Evolutionary conservation across 371 early-diverging fungal genomes (phyloP), one percentile per base, ranked within the genome.

Genomic region (Zychaea mexicana): DNA sequence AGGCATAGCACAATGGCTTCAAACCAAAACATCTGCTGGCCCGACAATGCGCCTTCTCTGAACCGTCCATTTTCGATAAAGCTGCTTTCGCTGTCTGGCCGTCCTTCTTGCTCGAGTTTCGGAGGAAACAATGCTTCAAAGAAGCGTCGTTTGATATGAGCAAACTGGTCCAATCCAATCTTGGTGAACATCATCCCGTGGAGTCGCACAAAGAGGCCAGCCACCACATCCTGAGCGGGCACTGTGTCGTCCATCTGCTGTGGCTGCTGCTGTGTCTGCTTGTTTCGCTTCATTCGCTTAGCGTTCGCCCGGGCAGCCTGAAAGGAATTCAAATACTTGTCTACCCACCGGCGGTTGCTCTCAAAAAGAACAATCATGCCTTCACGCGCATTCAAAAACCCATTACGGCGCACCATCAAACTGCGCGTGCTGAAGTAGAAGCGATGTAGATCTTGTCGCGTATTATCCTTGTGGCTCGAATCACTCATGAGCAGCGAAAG

Each of bases 131-230:
- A 31, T 3, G 56, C 28, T n/a, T 71, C 68, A 52, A 79, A 78
- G 33, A 75, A 77, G 13, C 67, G 59, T n/a, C 77, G 65, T 36
- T 72, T 73, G 3, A 72, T 61, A 26, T 70, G 64, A 1, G 74
- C 69, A 62, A 87, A 87, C 21, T 76, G 71, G 46, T 88, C 89
- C n/a, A 88, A 68, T 7, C 85, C 86, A 54, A 88, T 83, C 61
- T 85, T 88, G 26, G 86, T 86, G 64, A 88, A 86, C 27, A 88
- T 67, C 87, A 88, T 85, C 6, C 87, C 86, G 52, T 88, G 86
- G 7, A 88, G 74, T 10, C 85, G 76, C 21, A 87, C 62, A 63
- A 83, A 84, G 13, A 85, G 60, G 0, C 70, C 80, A 27, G 80
- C 73, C 36, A 78, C 67, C 26, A 69, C 64, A 27, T 68, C 69